phyloP scores from a whole-genome alignment of 805 yeast species.

The Lachancea waltii region DNA sequence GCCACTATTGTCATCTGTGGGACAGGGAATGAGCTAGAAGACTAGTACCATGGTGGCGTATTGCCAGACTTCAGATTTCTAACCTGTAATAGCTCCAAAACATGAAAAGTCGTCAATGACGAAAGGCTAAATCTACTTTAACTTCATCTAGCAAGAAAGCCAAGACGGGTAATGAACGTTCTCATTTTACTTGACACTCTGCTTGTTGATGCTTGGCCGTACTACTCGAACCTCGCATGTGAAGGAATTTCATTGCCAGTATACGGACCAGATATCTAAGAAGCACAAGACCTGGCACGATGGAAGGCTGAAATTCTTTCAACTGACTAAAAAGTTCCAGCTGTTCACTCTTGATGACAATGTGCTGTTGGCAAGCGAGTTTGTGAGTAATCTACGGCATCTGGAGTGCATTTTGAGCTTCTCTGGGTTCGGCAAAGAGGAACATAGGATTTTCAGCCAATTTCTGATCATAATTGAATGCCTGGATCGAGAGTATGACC shows the following conservation, averaged over 20 bases:
- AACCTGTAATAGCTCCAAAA: no score
- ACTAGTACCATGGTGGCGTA: no score
- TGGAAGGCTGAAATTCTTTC: slow-evolving; percentile 24
- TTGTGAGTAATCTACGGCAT: slow-evolving; percentile 22
- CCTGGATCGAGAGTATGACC: slow-evolving; percentile 7
- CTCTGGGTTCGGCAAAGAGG: slow-evolving; percentile 20
- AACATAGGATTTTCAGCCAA: slow-evolving; percentile 25
- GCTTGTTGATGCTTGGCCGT: not conserved
- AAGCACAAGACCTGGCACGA: slow-evolving; percentile 33
- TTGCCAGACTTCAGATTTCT: no score
- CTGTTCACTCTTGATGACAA: slow-evolving; percentile 23
- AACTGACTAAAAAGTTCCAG: slow-evolving; percentile 19
- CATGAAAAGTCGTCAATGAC: no score
- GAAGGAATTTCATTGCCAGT: slow-evolving; percentile 28
- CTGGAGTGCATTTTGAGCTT: slow-evolving; percentile 17
- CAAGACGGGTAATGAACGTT: no score
- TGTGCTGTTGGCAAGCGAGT: slow-evolving; percentile 19
- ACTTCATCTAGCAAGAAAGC: no score
- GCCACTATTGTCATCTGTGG: no score
- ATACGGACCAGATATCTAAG: slow-evolving; percentile 28
- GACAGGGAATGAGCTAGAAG: no score
- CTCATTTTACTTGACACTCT: not conserved
- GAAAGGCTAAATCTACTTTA: no score
- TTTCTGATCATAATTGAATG: slow-evolving; percentile 23
- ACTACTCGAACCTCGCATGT: slow-evolving; percentile 13